These are phyloP conservation scores for Lichtheimia ramosa DNA, from an alignment of 371 early-diverging fungal genomes.

Conservation along the genomic window DNA sequence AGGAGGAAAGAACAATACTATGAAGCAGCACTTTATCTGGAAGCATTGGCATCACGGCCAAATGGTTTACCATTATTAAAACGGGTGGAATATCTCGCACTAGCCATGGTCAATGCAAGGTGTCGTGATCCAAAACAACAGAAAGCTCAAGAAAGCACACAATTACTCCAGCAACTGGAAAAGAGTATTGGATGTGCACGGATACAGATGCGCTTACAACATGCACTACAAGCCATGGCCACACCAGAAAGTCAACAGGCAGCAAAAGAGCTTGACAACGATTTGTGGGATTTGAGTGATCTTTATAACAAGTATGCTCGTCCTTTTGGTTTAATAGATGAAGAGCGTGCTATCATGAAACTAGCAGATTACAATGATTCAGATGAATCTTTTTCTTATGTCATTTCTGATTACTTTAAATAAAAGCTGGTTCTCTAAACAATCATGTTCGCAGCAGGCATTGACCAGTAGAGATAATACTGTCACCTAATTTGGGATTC, in stretches of 20 bases:
- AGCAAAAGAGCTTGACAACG: slow-evolving; percentile 6
- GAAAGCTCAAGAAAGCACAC: slow-evolving; percentile 14
- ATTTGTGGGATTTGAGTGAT: slow-evolving; percentile 5
- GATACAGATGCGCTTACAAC: slow-evolving; percentile 15
- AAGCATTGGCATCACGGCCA: slow-evolving; percentile 51
- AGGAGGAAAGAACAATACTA: slow-evolving; percentile 60
- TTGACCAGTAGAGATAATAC: no score
- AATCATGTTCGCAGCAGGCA: no score
- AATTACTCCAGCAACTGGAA: slow-evolving; percentile 18
- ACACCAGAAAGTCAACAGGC: slow-evolving; percentile 8
- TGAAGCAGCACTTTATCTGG: slow-evolving; percentile 68
- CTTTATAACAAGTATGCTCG: slow-evolving; percentile 7
- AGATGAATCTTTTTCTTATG: no score
- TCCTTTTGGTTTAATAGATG: slow-evolving; percentile 5
- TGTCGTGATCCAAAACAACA: slow-evolving; percentile 35
- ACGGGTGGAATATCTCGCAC: slow-evolving; percentile 70
- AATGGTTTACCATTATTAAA: slow-evolving; percentile 40
- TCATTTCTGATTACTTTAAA: no score
- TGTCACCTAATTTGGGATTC: no score
- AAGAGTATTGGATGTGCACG: slow-evolving; percentile 12
- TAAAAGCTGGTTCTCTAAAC: no score
- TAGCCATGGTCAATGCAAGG: slow-evolving; percentile 72
- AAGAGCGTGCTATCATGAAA: not conserved
- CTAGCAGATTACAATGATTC: no score
- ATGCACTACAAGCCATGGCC: not conserved